Conservation (phyloP, 148 eudicot genomes). For the Heliamphora exappendiculata region DNA sequence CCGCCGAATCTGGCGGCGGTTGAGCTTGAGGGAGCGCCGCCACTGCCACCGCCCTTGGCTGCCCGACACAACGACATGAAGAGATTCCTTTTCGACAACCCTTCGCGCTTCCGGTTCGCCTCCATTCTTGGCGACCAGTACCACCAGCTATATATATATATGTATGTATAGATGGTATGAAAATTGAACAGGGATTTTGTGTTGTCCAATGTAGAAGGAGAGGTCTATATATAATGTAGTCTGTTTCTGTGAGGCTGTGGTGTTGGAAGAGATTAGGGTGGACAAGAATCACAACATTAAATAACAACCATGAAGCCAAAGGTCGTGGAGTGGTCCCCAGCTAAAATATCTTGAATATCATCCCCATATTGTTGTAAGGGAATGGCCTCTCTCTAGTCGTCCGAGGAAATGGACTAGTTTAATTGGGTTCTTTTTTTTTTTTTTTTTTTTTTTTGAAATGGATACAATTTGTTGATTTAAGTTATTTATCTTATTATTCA, state of each 20-base stretch:
- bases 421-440: too few relatives aligned
- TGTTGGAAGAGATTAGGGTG: constrained; percentile 1
- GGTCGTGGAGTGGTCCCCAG: not conserved
- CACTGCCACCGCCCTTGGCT: constrained; percentile 6
- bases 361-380: too few relatives aligned
- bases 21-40: too few relatives aligned
- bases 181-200: not conserved
- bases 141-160: not conserved
- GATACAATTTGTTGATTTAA: too few relatives aligned
- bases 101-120: constrained; percentile 16
- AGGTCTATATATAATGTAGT: not conserved
- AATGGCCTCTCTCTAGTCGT: too few relatives aligned
- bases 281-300: not conserved
- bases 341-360: not conserved
- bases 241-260: not conserved
- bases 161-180: not conserved
- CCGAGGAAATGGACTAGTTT: too few relatives aligned
- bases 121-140: constrained; percentile 14
- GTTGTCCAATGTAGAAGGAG: not conserved
- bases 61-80: constrained; percentile 14
- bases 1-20: not conserved
- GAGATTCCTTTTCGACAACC: constrained; percentile 20
- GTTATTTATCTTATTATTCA: too few relatives aligned
- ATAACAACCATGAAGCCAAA: too few relatives aligned
- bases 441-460: too few relatives aligned